These are phyloP conservation scores for Amylocystis lapponica DNA, from an alignment of 768 basidiomycete genomes.

Conservation along the genomic window DNA sequence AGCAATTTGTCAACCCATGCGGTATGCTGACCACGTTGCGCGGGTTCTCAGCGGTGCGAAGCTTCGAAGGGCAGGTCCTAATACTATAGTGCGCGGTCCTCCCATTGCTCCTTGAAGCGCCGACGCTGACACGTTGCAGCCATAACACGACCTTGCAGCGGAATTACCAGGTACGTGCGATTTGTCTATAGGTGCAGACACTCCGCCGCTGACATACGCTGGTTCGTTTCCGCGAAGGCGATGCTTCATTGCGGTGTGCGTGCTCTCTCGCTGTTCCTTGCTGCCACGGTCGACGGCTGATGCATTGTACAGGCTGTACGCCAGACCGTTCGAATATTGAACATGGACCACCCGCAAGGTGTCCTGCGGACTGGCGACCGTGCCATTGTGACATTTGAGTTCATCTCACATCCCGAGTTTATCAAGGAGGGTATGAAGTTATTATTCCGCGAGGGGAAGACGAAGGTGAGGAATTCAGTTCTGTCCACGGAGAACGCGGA, in stretches of 20 bases:
- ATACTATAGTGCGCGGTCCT: conserved; percentile 82
- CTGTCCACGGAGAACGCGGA: too few relatives aligned
- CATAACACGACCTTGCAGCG: conserved; percentile 91
- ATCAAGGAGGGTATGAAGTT: conserved; percentile 92
- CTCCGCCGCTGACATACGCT: neutral
- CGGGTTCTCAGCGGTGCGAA: conserved; percentile 52
- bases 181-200: too few relatives aligned
- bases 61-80: conserved; percentile 91
- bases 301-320: conserved; percentile 60
- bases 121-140: conserved; percentile 30
- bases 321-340: conserved; percentile 88
- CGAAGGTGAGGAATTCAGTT: conserved; percentile 64
- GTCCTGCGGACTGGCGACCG: conserved; percentile 92
- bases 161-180: conserved; percentile 73
- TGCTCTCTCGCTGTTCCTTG: conserved; percentile 3
- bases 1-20: neutral
- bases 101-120: neutral
- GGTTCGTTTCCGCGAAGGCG: conserved; percentile 39
- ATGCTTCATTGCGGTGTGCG: conserved; percentile 91
- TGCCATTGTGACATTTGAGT: conserved; percentile 91
- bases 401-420: conserved; percentile 88
- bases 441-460: conserved; percentile 92
- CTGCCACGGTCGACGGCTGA: conserved; percentile 7
- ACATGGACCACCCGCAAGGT: conserved; percentile 85
- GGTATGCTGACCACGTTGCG: neutral